phyloP scores from a whole-genome alignment of 1,284 basidiomycete species.

The Ceraceosorus guamensis region DNA sequence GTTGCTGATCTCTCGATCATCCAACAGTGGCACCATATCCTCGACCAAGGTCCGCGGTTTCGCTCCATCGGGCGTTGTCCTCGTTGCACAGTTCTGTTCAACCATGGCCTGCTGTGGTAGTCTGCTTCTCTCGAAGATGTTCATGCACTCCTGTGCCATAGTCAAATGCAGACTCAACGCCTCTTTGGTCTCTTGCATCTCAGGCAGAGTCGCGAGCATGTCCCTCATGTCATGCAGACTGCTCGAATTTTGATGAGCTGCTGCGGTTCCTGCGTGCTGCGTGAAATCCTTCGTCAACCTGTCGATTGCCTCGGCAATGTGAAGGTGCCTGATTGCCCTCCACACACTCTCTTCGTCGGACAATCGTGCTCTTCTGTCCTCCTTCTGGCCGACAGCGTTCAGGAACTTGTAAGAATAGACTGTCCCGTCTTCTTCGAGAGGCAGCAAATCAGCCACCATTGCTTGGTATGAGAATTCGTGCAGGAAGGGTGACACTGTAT shows the following conservation, averaged over 20 bases:
- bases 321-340: conserved; percentile 86
- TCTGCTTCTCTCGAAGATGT: conserved; percentile 78
- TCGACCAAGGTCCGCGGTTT: conserved; percentile 63
- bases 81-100: conserved; percentile 61
- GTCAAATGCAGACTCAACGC: conserved; percentile 93
- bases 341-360: conserved; percentile 83
- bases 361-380: conserved; percentile 77
- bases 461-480: conserved; percentile 99
- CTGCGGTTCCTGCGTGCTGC: conserved; percentile 83
- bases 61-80: conserved; percentile 40
- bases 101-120: conserved; percentile 78
- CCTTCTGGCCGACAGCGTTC: conserved; percentile 59
- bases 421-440: conserved; percentile 66
- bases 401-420: conserved; percentile 66
- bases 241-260: conserved; percentile 62
- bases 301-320: conserved; percentile 97
- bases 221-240: conserved; percentile 97
- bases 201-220: conserved; percentile 89
- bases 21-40: conserved; percentile 95
- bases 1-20: conserved; percentile 63
- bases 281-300: conserved; percentile 92
- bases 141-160: conserved; percentile 97
- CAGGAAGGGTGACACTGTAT: conserved; percentile 77
- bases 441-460: conserved; percentile 87
- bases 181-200: conserved; percentile 91